Percentiles rank a stretch among this genome's conserved stretches.
Evolutionary conservation across 2,329 filamentous ascomycete genomes (phyloP).

Genomic region (Xylaria sp.): DNA sequence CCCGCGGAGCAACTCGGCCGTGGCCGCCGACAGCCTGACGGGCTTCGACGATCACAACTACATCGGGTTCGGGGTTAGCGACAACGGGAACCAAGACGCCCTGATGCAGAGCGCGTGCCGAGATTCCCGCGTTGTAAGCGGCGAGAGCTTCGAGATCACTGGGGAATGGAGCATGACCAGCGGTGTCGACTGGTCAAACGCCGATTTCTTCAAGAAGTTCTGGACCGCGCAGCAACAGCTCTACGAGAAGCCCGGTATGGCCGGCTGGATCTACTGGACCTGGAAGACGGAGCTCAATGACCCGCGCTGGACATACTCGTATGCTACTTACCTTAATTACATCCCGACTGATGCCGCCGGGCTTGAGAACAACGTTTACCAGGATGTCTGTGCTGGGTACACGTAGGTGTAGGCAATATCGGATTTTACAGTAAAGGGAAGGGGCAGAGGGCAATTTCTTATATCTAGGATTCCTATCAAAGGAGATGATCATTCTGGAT

Average conservation of each 20-base stretch:
- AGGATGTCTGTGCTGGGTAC: slow-evolving; percentile 41
- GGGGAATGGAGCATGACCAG: slow-evolving; percentile 45
- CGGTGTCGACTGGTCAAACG: slow-evolving; percentile 31
- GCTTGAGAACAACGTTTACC: slow-evolving; percentile 42
- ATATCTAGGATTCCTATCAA: too few species aligned
- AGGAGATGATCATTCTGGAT: too few species aligned
- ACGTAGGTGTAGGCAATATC: slow-evolving; percentile 15
- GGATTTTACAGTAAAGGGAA: not conserved
- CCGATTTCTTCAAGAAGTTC: slow-evolving; percentile 38
- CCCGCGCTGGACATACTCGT: slow-evolving; percentile 41
- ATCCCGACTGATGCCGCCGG: slow-evolving; percentile 39
- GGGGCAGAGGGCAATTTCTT: not conserved
- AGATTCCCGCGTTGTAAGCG: slow-evolving; percentile 37
- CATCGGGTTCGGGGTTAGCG: slow-evolving; percentile 54
- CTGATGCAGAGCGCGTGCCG: slow-evolving; percentile 42
- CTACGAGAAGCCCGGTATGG: slow-evolving; percentile 42
- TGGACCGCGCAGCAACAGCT: slow-evolving; percentile 43
- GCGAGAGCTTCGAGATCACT: slow-evolving; percentile 39
- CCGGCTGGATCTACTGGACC: slow-evolving; percentile 42
- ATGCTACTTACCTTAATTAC: slow-evolving; percentile 35
- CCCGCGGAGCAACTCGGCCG: slow-evolving; percentile 53
- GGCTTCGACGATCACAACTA: slow-evolving; percentile 70
- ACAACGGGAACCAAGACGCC: slow-evolving; percentile 30
- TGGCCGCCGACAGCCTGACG: slow-evolving; percentile 56
- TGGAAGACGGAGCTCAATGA: slow-evolving; percentile 43